phyloP scores from a whole-genome alignment of 2,329 filamentous ascomycete species.

The Aureobasidium pullulans region DNA sequence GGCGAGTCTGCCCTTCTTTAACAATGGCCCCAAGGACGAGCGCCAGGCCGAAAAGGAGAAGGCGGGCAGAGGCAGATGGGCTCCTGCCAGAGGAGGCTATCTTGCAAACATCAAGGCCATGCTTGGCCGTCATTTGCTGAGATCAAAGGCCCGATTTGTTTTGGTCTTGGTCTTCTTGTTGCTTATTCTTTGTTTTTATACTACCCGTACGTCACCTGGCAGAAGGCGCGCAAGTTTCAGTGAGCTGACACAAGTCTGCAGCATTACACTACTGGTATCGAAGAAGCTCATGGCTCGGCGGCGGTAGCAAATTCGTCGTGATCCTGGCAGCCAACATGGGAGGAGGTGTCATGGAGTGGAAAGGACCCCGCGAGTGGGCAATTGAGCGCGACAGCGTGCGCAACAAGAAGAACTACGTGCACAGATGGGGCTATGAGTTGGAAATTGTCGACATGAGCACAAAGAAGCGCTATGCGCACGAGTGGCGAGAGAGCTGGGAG shows the following conservation, averaged over 20 bases:
- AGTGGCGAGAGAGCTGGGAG: slow-evolving; percentile 99
- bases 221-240: neutral
- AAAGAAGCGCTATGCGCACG: slow-evolving; percentile 96
- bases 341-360: slow-evolving; percentile 98
- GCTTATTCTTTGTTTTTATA: slow-evolving; percentile 59
- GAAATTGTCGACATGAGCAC: slow-evolving; percentile 98
- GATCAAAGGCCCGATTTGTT: slow-evolving; percentile 56
- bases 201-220: slow-evolving; percentile 57
- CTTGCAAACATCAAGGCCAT: slow-evolving; percentile 28
- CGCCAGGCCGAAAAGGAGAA: slow-evolving; percentile 72
- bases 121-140: slow-evolving; percentile 43
- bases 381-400: slow-evolving; percentile 92
- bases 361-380: slow-evolving; percentile 93
- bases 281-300: slow-evolving; percentile 64
- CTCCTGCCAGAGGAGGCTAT: slow-evolving; percentile 31
- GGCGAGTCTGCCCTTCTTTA: slow-evolving; percentile 68
- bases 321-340: slow-evolving; percentile 90
- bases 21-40: slow-evolving; percentile 39
- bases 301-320: slow-evolving; percentile 85
- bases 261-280: slow-evolving; percentile 57
- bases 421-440: slow-evolving; percentile 86
- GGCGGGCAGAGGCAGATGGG: slow-evolving; percentile 53
- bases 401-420: slow-evolving; percentile 87
- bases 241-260: slow-evolving; percentile 28
- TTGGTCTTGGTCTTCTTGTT: slow-evolving; percentile 54